Base-by-base conservation (phyloP, 2,329 filamentous ascomycete species). In the Lecanosticta acicola region DNA sequence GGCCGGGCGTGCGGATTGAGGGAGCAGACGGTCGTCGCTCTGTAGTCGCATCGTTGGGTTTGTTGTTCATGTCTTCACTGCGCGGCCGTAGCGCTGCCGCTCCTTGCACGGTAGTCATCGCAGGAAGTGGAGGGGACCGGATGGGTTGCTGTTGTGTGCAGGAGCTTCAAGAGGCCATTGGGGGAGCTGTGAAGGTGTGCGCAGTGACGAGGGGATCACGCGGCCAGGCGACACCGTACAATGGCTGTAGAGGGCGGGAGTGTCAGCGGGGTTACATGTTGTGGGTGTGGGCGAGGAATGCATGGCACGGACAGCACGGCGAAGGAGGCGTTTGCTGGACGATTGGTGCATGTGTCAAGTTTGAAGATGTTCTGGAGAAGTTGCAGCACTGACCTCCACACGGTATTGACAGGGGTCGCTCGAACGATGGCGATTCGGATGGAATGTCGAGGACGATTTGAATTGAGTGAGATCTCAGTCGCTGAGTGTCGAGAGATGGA, bases 201-300 rank as follows among this genome's bases (percentile, higher is more conserved):
- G 33, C 18, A 17, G 35, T 10, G 35, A 42, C 32, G 32, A 14
- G 5, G 16, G 16, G 24, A n/a, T n/a, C 32, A 32, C 32, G 32
- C 32, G 17, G 26, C 40, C 4, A 13, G 11, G 8, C 17, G 24
- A 35, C 4, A 3, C 17, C 32, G 32, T 24, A n/a, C 35, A 14
- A 41, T n/a, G 19, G 26, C 24, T 26, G 41, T 43, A 29, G 38
- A 40, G 24, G 41, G 19, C 37, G 34, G 19, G 26, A 39, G 4
- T 21, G 49, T 45, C 39, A 42, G 38, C 46, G 45, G 32, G 33
- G 41, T 42, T 34, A 45, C 45, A 38, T 49, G 41, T 47, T 46
- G 45, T 46, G 33, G 40, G 24, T 48, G 44, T 26, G 29, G 39
- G 43, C 21, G 50, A 47, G 50, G 50, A 52, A 52, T 52, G 50